These are phyloP conservation scores for Cladobotryum protrusum DNA, from an alignment of 2,329 filamentous ascomycete genomes.

Conservation along the genomic window DNA sequence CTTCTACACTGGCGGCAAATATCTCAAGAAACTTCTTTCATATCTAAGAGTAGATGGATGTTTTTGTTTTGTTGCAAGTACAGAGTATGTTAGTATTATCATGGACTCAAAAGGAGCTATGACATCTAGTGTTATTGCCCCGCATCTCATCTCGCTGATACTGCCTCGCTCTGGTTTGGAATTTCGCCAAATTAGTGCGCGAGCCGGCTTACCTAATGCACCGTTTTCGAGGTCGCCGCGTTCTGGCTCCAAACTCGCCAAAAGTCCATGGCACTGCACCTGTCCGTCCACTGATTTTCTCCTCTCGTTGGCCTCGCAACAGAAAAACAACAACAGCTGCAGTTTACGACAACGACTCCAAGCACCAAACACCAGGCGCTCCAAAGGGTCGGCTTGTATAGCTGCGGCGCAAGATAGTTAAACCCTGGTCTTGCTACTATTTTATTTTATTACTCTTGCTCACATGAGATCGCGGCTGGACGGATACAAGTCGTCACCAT, in stretches of 20 bases:
- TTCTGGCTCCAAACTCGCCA: slow-evolving; percentile 8
- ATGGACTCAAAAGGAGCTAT: background rate
- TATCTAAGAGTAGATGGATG: too few relatives aligned
- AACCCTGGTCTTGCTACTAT: slow-evolving; percentile 5
- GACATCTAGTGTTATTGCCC: slow-evolving; percentile 8
- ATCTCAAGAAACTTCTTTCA: too few relatives aligned
- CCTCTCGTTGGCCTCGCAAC: slow-evolving; percentile 40
- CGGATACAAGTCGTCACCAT: slow-evolving; percentile 1
- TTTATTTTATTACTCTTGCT: slow-evolving; percentile 12
- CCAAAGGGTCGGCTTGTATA: slow-evolving; percentile 16
- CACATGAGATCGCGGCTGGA: slow-evolving; percentile 15
- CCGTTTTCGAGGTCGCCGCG: slow-evolving; percentile 13
- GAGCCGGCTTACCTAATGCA: slow-evolving; percentile 20
- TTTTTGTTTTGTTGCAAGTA: too few relatives aligned
- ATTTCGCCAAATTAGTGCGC: slow-evolving; percentile 19
- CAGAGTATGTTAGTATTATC: background rate
- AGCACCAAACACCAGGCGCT: slow-evolving; percentile 24
- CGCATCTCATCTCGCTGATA: background rate
- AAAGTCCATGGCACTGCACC: slow-evolving; percentile 1
- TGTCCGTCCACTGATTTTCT: slow-evolving; percentile 23
- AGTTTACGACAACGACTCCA: slow-evolving; percentile 18
- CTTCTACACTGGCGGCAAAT: too few relatives aligned
- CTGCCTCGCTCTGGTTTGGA: slow-evolving; percentile 11
- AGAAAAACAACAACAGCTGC: slow-evolving; percentile 34
- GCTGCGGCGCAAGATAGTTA: slow-evolving; percentile 14